Percentiles rank a stretch among this genome's conserved stretches.
Evolutionary conservation across 805 yeast species (phyloP).

Genomic region (Candida morakotiae): DNA sequence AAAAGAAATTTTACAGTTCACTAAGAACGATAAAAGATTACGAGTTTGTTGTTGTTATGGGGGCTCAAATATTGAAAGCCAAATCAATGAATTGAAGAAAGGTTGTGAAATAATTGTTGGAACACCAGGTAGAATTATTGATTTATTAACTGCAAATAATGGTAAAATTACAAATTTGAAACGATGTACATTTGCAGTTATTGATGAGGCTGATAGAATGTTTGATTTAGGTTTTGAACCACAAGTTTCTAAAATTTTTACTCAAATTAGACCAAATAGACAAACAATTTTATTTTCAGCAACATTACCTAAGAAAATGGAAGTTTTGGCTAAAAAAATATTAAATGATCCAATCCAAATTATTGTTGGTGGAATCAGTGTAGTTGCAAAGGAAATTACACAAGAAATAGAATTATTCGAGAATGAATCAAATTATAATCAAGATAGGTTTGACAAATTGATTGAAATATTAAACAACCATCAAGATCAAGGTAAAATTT

Average conservation of each 20-base stretch:
- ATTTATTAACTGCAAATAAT: slow-evolving; percentile 74
- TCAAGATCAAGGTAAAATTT: slow-evolving; percentile 42
- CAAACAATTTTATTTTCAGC: slow-evolving; percentile 93
- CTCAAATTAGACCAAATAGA: slow-evolving; percentile 74
- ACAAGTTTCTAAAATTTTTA: slow-evolving; percentile 77
- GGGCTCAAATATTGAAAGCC: slow-evolving; percentile 78
- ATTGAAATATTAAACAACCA: slow-evolving; percentile 52
- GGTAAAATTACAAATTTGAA: slow-evolving; percentile 70
- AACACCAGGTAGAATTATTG: slow-evolving; percentile 94
- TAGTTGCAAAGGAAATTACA: slow-evolving; percentile 74
- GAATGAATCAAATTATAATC: slow-evolving; percentile 27
- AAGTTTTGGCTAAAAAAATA: slow-evolving; percentile 63
- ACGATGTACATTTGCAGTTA: slow-evolving; percentile 74
- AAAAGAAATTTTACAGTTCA: slow-evolving; percentile 60
- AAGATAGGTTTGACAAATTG: slow-evolving; percentile 27
- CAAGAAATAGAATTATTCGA: slow-evolving; percentile 66
- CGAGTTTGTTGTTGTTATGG: slow-evolving; percentile 82
- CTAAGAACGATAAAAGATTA: slow-evolving; percentile 37
- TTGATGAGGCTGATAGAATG: slow-evolving; percentile 96
- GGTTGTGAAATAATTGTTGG: slow-evolving; percentile 83
- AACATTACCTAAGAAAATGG: slow-evolving; percentile 82
- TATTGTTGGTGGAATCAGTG: slow-evolving; percentile 72
- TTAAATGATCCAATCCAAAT: slow-evolving; percentile 68
- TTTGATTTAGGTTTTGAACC: slow-evolving; percentile 98
- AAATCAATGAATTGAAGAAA: slow-evolving; percentile 72